Evolutionary conservation across 768 basidiomycete genomes (phyloP).

Genomic region (Tricholomella constricta): DNA sequence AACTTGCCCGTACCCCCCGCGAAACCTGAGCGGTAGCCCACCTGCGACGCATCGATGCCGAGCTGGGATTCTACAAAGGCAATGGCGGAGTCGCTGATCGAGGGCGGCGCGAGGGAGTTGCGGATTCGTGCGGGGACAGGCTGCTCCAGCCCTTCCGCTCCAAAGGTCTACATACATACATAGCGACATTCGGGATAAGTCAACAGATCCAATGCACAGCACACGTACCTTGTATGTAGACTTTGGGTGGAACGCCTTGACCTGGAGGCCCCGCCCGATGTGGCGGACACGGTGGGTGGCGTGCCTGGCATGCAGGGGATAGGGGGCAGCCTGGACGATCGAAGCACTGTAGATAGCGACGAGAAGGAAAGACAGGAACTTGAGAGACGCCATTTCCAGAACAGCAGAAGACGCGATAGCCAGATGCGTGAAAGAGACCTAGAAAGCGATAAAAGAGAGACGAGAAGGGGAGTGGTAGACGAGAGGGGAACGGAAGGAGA

Average conservation of each 20-base stretch:
- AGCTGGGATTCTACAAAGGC: constrained; percentile 30
- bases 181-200: neutral
- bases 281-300: constrained; percentile 31
- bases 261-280: constrained; percentile 25
- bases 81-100: constrained; percentile 30
- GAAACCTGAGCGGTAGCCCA: constrained; percentile 25
- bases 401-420: constrained; percentile 13
- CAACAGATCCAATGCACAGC: neutral
- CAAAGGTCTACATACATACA: constrained; percentile 23
- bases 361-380: constrained; percentile 28
- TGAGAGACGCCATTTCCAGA: constrained; percentile 32
- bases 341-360: constrained; percentile 22
- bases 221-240: constrained; percentile 23
- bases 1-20: constrained; percentile 18
- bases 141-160: constrained; percentile 25
- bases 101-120: constrained; percentile 18
- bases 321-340: constrained; percentile 30
- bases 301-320: constrained; percentile 30
- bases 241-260: constrained; percentile 29
- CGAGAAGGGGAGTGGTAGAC: constrained; percentile 7
- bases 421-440: constrained; percentile 12
- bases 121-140: constrained; percentile 12
- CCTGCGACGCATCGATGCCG: constrained; percentile 18
- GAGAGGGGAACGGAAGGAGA: constrained; percentile 7
- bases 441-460: too few species aligned